Base-by-base conservation (phyloP, 2,329 filamentous ascomycete species). In the Xylaria hypoxylon region DNA sequence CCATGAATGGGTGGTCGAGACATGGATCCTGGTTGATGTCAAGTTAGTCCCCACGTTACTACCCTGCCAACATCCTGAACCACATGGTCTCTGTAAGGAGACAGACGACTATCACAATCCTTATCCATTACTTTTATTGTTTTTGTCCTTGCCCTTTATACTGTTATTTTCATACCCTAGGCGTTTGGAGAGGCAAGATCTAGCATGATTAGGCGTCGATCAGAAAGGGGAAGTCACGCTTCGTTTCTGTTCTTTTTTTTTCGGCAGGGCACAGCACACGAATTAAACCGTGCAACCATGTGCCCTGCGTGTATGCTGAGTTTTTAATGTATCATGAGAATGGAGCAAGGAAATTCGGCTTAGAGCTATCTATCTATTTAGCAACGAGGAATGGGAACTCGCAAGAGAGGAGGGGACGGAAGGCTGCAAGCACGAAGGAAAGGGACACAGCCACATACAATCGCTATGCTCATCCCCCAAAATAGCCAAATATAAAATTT, bases 161-260 rank as follows among this genome's bases (percentile, higher is more conserved):
- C 50, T 55, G 45, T 59, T 60, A 68, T 68, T 67, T 67, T 70
- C 70, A 67, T 66, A 62, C 66, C 61, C 47, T 67, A 17, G 67
- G 65, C 67, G 70, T 65, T 70, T 59, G 56, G 66, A 68, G 70
- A 68, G 68, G 70, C 51, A 57, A 64, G 63, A 59, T 70, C 45
- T 64, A 73, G 72, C 72, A 74, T 74, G 67, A 67, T 70, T 67
- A 69, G 72, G 72, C 72, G 72, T 74, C 72, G 53, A 71, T 65
- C 71, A 73, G 71, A 73, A 60, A 69, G 68, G 64, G 68, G 64
- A 59, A 62, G 67, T 64, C 67, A 65, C 60, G 67, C 65, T 65
- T 64, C 61, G 17, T 52, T 67, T 68, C 63, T 62, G 56, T 61
- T 61, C 50, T 24, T 52, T 69, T 68, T 33, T 19, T 66, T 60